Evolutionary conservation across 257 asterid species (phyloP), one percentile per base, ranked within the genome.

Genomic region (Solanum appendiculatum): DNA sequence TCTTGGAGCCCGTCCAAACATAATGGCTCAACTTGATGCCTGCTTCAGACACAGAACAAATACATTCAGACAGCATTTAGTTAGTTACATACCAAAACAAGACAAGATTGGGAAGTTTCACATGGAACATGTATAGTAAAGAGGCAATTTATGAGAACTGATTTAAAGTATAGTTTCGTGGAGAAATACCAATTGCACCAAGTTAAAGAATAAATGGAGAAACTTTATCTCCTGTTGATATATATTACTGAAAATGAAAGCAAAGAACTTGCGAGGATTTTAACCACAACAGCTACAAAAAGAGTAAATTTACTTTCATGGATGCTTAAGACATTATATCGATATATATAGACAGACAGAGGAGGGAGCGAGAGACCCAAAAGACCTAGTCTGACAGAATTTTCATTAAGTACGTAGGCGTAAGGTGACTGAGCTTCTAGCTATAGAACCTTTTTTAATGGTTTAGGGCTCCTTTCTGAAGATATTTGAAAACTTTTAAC

Each of bases 1-100:
- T 80, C 54, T 86, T 68, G 94, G 91, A 58, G 88, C 86, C 39
- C 89, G 86, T 81, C 95, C 90, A 87, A 90, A 93, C 94, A 93
- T 91, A 14, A 6, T 72, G 89, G 73, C 74, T 33, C 40, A 29
- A 70, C 69, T 86, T 87, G 56, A 46, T 80, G 42, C 18, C 66
- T 46, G 66, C 84, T 46, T 42, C 60, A 44, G 84, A 42, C 37
- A 77, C 84, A 9, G 37, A 27, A 46, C 84, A 80, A 42, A 46
- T 15, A 27, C 27, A 46, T 46, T 46, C 40, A 46, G 40, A 80
- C 84, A 15, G 66, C 40, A 11, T 46, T 72, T 48, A 80, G 63
- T 78, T 9, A 42, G 64, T 16, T 44, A 46, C 40, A 46, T 1
- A 80, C 40, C 84, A 80, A 44, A 77, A 42, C 84, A 77, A 77